Conservation (phyloP, 768 basidiomycete species). For the Heimioporus sp. region DNA sequence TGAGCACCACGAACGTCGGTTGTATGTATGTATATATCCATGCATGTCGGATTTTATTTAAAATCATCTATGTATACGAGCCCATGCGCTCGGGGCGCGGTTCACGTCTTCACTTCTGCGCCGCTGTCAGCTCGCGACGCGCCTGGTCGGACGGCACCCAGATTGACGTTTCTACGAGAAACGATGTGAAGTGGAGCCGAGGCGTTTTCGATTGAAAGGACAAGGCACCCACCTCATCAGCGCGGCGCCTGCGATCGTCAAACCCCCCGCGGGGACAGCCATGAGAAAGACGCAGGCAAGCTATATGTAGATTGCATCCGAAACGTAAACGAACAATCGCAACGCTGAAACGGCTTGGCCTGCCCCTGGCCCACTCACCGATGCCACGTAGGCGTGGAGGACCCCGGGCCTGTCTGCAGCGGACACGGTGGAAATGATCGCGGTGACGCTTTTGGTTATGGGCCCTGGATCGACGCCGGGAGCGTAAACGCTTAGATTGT, state of each 20-base stretch:
- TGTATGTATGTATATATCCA: no score
- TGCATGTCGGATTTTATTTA: no score
- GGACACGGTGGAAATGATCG: conserved; percentile 8
- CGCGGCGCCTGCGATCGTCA: conserved; percentile 8
- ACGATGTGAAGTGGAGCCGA: no score
- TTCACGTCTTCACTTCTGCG: background rate
- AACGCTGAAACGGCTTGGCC: background rate
- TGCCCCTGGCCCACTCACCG: no score
- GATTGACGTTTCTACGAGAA: conserved; percentile 3
- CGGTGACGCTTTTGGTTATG: conserved; percentile 3
- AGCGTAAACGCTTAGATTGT: conserved; percentile 9
- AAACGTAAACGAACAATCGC: background rate
- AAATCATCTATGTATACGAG: no score
- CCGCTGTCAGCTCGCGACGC: background rate
- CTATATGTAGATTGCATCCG: background rate
- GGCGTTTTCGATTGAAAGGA: background rate
- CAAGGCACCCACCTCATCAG: conserved; percentile 5
- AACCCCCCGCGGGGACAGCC: conserved; percentile 7
- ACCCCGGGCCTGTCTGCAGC: conserved; percentile 2
- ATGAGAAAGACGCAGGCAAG: conserved; percentile 13
- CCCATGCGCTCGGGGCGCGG: no score
- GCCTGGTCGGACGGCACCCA: background rate
- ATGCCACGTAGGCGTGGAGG: conserved; percentile 12
- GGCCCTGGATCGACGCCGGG: conserved; percentile 7
- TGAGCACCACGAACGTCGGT: no score